Conservation (phyloP, 177 flowering plant species). For the Tripterygium wilfordii region DNA sequence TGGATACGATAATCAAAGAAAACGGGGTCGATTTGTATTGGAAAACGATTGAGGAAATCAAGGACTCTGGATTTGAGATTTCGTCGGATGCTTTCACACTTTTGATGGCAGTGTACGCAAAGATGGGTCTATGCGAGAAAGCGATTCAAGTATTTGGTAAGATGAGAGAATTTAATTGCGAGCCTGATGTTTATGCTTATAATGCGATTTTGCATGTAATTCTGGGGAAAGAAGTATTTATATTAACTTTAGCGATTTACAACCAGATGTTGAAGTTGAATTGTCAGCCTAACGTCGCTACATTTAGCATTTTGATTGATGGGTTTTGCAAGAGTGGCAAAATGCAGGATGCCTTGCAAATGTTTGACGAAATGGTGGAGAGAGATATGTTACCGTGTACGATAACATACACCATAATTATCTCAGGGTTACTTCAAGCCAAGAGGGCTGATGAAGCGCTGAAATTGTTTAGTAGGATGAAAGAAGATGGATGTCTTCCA, state of each 20-base stretch:
- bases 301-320: conserved; percentile 60
- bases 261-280: conserved; percentile 65
- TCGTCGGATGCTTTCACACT: conserved; percentile 40
- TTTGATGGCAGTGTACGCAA: conserved; percentile 46
- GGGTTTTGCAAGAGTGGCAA: conserved; percentile 58
- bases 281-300: conserved; percentile 35
- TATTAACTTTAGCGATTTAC: conserved; percentile 72
- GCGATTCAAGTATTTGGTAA: conserved; percentile 61
- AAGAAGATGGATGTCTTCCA: conserved; percentile 29
- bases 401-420: conserved; percentile 40
- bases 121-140: conserved; percentile 41
- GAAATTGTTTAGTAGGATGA: conserved; percentile 45
- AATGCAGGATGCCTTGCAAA: conserved; percentile 34
- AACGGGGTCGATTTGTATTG: conserved; percentile 51
- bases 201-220: conserved; percentile 45
- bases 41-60: conserved; percentile 50
- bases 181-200: conserved; percentile 56
- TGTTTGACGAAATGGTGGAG: conserved; percentile 69
- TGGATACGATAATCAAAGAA: conserved; percentile 31
- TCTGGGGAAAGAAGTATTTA: conserved; percentile 29
- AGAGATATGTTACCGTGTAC: conserved; percentile 46
- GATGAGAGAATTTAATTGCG: conserved; percentile 56
- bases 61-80: conserved; percentile 15
- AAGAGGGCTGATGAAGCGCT: conserved; percentile 45
- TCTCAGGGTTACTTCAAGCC: conserved; percentile 61